A percentile compares a stretch with the other conserved stretches of the same genome.
These are phyloP conservation scores for Brassica napus DNA, from an alignment of 345 rosid species.

Conservation along the genomic window Da-Ae NC_063435.1:3969501-3970000, in stretches of 20 bases:
- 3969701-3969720: neutral
- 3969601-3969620: slow-evolving; percentile 42
- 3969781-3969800: slow-evolving; percentile 34
- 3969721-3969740: neutral
- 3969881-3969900: neutral
- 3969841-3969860: neutral
- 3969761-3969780: slow-evolving; percentile 47
- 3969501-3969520: slow-evolving; percentile 40
- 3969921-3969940: neutral
- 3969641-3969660: slow-evolving; percentile 50
- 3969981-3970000: neutral
- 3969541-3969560: neutral
- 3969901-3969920: neutral
- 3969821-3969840: slow-evolving; percentile 46
- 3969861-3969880: neutral
- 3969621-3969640: slow-evolving; percentile 52
- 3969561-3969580: neutral
- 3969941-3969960: slow-evolving; percentile 18
- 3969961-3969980: slow-evolving; percentile 5
- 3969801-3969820: slow-evolving; percentile 37
- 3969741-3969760: neutral
- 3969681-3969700: neutral
- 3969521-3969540: slow-evolving; percentile 39
- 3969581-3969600: slow-evolving; percentile 49
- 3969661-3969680: slow-evolving; percentile 42